phyloP scores from a whole-genome alignment of 306 rosid species.

The Castanospermum australe region DNA sequence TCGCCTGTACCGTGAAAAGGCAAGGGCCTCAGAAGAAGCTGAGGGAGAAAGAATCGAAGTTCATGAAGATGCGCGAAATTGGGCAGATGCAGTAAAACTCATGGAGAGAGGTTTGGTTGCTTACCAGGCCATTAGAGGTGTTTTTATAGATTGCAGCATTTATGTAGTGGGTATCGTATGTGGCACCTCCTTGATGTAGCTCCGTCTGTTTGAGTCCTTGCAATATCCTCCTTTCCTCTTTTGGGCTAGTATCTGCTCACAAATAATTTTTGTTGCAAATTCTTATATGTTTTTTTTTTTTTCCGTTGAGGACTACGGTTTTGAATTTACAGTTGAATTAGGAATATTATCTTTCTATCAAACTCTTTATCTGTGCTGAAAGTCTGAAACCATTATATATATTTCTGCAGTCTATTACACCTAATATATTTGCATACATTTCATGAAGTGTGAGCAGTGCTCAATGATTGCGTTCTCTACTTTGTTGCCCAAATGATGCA shows the following conservation, averaged over 20 bases:
- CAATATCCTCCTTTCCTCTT: not conserved
- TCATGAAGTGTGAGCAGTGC: not conserved
- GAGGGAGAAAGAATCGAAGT: slow-evolving; percentile 30
- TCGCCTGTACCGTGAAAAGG: slow-evolving; percentile 39
- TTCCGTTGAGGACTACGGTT: slow-evolving; percentile 22
- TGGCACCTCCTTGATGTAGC: slow-evolving; percentile 56
- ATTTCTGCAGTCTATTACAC: not conserved
- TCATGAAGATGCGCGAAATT: slow-evolving; percentile 38
- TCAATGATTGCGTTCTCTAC: not conserved
- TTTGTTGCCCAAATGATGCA: slow-evolving; percentile 1
- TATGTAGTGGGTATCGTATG: slow-evolving; percentile 71
- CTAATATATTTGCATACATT: not conserved
- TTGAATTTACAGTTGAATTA: slow-evolving; percentile 16
- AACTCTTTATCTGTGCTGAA: not conserved
- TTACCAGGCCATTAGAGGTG: slow-evolving; percentile 71
- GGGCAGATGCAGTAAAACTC: slow-evolving; percentile 69
- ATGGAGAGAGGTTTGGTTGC: slow-evolving; percentile 84
- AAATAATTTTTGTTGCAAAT: slow-evolving; percentile 32
- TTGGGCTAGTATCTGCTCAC: slow-evolving; percentile 18
- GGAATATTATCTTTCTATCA: not conserved
- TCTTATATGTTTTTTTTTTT: slow-evolving; percentile 8
- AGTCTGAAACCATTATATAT: not conserved
- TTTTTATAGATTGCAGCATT: slow-evolving; percentile 79
- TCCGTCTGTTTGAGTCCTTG: not conserved
- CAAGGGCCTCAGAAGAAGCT: slow-evolving; percentile 30